Evolutionary conservation across 495 filamentous ascomycete species (phyloP).

Genomic region (Recurvomyces mirabilis): DNA sequence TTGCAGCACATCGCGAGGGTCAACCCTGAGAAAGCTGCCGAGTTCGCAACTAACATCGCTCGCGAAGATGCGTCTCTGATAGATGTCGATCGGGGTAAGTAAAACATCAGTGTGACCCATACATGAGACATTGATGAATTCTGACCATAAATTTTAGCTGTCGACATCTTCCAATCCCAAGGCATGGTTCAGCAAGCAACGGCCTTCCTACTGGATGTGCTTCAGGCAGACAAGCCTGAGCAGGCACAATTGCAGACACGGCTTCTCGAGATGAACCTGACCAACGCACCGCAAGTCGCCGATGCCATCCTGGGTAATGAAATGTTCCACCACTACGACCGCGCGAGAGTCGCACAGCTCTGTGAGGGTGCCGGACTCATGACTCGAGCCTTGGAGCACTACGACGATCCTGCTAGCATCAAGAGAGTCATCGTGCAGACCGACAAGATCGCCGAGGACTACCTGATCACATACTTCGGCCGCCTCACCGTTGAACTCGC

Average conservation of each 20-base stretch:
- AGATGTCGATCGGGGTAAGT: conserved; percentile 86
- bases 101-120: no score
- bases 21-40: conserved; percentile 87
- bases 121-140: no score
- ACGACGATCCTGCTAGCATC: conserved; percentile 77
- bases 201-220: conserved; percentile 86
- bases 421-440: conserved; percentile 77
- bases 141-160: no score
- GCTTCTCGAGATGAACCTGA: conserved; percentile 92
- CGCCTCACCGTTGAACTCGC: conserved; percentile 89
- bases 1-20: conserved; percentile 73
- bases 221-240: conserved; percentile 89
- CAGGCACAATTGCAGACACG: conserved; percentile 88
- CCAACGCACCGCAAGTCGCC: conserved; percentile 92
- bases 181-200: conserved; percentile 97
- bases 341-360: conserved; percentile 68
- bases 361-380: conserved; percentile 66
- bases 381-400: conserved; percentile 69
- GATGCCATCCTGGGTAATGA: conserved; percentile 95
- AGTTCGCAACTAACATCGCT: conserved; percentile 81
- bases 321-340: conserved; percentile 95
- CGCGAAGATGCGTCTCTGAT: conserved; percentile 77
- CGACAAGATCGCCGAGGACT: conserved; percentile 76
- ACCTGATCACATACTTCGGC: conserved; percentile 85
- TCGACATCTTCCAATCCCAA: conserved; percentile 94